Base-by-base conservation (phyloP, 1,139 yeast genomes). In the Hyphopichia khmerensis region DNA sequence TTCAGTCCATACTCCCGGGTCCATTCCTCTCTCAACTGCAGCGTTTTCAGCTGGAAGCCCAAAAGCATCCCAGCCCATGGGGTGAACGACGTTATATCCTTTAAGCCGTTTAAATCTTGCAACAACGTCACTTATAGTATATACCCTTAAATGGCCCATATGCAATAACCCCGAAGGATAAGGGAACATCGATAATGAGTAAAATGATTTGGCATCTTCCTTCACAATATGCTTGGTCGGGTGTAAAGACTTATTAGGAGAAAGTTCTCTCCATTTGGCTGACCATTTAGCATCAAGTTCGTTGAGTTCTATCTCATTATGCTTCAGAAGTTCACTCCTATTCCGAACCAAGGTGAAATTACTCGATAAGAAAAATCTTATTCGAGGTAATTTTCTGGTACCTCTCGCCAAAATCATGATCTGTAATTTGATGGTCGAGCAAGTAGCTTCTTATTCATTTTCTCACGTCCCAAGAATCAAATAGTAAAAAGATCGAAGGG, bases 41-140 rank as follows among this genome's bases (percentile, higher is more conserved):
- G 99, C 99, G 63, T 93, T 93, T 59, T 93, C 99, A 0, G 99
- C 99, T 0, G 99, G 99, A 33, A 93, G 71, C 0, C 99, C 99
- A 71, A 93, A 93, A 0, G 98, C 96, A 69, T 93, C 99, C 97
- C 98, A 93, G 0, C 99, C 99, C 96, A 93, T 91, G 0, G 99
- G 97, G 59, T 93, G 96, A 5, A 91, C 74, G 15, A 91, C 96
- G 35, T 82, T 69, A 49, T 75, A 79, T 0, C 96, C 97, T 43
- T 77, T 79, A 65, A 87, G 76, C 48, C 95, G 70, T 52, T 88
- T 79, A 62, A 79, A 93, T 50, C 98, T 68, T 1, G 96, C 79
- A 33, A 93, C 60, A 1, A 83, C 86, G 60, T 93, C 99, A 55
- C 93, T 83, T 35, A 93, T 89, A 1, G 96, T 87, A 62, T 88